Evolutionary conservation across 441 rosid species (phyloP).

Genomic region (Pelargonium australe): DNA sequence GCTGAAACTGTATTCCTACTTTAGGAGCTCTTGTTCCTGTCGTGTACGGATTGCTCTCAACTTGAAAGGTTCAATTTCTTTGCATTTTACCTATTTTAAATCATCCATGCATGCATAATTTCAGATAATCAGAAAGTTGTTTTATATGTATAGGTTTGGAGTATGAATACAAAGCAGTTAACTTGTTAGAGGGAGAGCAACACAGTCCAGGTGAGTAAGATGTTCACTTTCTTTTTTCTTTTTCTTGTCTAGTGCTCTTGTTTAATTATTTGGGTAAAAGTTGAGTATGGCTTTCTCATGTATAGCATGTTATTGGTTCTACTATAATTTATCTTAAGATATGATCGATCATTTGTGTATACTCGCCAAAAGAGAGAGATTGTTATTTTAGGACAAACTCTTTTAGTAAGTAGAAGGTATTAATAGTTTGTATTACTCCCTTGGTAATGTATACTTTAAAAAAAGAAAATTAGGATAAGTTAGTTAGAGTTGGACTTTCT

Average conservation of each 20-base stretch:
- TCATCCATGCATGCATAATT: too few species aligned
- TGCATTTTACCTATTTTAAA: neutral
- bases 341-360: too few species aligned
- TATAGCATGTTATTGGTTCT: too few species aligned
- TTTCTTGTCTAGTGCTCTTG: neutral
- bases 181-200: constrained; percentile 48
- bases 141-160: constrained; percentile 34
- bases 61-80: neutral
- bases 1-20: constrained; percentile 1
- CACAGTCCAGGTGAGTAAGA: constrained; percentile 42
- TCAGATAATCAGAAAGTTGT: neutral
- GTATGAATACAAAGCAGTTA: constrained; percentile 57
- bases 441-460: too few species aligned
- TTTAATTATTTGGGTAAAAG: neutral
- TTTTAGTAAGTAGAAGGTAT: too few species aligned
- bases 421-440: too few species aligned
- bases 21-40: constrained; percentile 6
- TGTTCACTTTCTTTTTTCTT: neutral
- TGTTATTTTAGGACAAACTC: too few species aligned
- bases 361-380: too few species aligned
- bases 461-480: too few species aligned
- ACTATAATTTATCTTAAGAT: too few species aligned
- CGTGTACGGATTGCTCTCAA: constrained; percentile 2
- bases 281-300: too few species aligned
- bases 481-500: too few species aligned